These are phyloP conservation scores for Geranomyces michiganensis DNA, from an alignment of 192 early-diverging fungal species.

Conservation along the genomic window DNA sequence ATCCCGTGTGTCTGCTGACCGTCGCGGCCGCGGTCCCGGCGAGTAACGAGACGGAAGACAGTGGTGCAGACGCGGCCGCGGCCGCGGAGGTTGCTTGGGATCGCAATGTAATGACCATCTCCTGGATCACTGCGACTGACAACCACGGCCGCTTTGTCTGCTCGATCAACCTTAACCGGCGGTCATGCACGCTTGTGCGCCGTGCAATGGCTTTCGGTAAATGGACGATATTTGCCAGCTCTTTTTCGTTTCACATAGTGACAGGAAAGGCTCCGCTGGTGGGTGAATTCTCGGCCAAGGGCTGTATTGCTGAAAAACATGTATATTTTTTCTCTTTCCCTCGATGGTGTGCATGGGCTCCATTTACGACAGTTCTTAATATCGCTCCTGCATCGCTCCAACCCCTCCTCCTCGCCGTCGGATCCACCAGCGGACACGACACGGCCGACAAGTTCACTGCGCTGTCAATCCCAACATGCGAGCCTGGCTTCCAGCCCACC, in stretches of 20 bases:
- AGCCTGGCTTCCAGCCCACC: slow-evolving; percentile 29
- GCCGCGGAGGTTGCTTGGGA: not conserved
- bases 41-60: not conserved
- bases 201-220: slow-evolving; percentile 24
- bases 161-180: slow-evolving; percentile 44
- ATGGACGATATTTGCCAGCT: not conserved
- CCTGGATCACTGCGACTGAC: slow-evolving; percentile 48
- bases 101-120: slow-evolving; percentile 50
- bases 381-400: slow-evolving; percentile 35
- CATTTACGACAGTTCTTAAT: slow-evolving; percentile 33
- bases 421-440: slow-evolving; percentile 32
- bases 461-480: slow-evolving; percentile 29
- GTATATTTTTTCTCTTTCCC: no score
- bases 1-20: slow-evolving; percentile 48
- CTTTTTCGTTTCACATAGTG: not conserved
- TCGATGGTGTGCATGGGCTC: no score
- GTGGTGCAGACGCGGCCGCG: not conserved
- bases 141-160: slow-evolving; percentile 41
- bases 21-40: not conserved
- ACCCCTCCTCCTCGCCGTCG: slow-evolving; percentile 28
- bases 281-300: no score
- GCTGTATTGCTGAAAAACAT: no score
- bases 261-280: no score
- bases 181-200: slow-evolving; percentile 26
- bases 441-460: slow-evolving; percentile 24